Base-by-base conservation (phyloP, 2,329 filamentous ascomycete species). In the Nemania sp. region DNA sequence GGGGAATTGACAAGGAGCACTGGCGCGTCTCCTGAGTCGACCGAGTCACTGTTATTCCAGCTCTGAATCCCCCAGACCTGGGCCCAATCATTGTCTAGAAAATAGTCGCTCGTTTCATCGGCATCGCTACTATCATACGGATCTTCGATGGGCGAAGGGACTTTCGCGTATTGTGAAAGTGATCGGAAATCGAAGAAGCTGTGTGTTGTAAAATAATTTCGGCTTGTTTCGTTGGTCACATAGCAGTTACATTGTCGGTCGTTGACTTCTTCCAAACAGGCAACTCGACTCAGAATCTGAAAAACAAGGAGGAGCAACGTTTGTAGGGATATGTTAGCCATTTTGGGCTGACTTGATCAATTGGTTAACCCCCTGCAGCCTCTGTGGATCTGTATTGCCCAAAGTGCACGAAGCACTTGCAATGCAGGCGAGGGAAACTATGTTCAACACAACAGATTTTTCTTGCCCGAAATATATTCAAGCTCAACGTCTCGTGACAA, bases 101-200 rank as follows among this genome's bases (percentile, higher is more conserved):
- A 80, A 70, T 77, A 81, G 26, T 75, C 61, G 67, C 73, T 79
- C 2, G 77, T 76, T 6, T 74, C 71, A 26, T 67, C 57, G 13
- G 78, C 77, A 22, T 73, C 32, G 51, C 70, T 76, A 63, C 76
- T 79, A 24, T 70, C 74, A 52, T 75, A 69, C 8, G 75, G 73
- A 57, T 74, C 72, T 13, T 66, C 55, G 29, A 80, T 73, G 27
- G 76, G 73, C 29, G 57, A 54, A 1, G 80, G 74, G 3, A 78
- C 76, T 3, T 71, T 71, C 3, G 81, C 82, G 62, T 83, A 80
- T 26, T 82, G 71, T 1, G 75, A 49, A 22, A 85, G 80, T 45
- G 75, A 76, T 53, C 85, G 79, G 70, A 86, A 87, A 75, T 87
- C 85, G 70, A 83, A 85, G 77, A 87, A 87, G 43, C 76, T 72